Conservation (phyloP, 2,329 filamentous ascomycete genomes). For the Dactylellina cionopaga region DNA sequence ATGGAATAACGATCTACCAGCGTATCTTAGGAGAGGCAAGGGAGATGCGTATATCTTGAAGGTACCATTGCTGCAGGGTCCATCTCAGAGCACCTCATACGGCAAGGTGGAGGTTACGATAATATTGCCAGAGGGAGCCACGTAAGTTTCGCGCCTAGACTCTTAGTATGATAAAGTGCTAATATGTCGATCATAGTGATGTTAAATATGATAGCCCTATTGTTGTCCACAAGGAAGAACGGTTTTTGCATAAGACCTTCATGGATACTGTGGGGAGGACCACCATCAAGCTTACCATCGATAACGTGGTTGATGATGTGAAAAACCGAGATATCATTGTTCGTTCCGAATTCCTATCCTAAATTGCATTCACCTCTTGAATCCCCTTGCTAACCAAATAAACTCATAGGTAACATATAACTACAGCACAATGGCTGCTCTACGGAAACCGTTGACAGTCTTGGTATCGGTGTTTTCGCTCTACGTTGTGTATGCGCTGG, state of each 20-base stretch:
- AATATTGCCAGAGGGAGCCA: conserved; percentile 89
- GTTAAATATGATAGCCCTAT: conserved; percentile 80
- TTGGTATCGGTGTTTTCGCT: conserved; percentile 77
- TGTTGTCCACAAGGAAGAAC: conserved; percentile 72
- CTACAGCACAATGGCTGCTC: conserved; percentile 75
- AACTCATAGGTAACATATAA: conserved; percentile 76
- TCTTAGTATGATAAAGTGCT: neutral
- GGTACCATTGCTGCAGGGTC: conserved; percentile 92
- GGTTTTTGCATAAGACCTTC: conserved; percentile 81
- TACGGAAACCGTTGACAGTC: conserved; percentile 87
- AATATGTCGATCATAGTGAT: conserved; percentile 68
- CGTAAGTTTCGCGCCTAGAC: conserved; percentile 68
- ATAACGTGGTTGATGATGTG: conserved; percentile 90
- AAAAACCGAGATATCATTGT: conserved; percentile 82
- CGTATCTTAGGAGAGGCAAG: conserved; percentile 74
- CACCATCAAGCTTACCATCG: conserved; percentile 78
- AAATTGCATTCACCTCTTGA: neutral
- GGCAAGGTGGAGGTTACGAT: conserved; percentile 81
- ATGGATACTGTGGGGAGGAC: conserved; percentile 93
- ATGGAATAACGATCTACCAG: conserved; percentile 87
- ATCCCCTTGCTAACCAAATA: neutral
- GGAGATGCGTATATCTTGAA: conserved; percentile 83
- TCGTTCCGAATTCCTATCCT: no score
- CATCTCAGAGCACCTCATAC: conserved; percentile 83
- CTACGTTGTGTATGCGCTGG: conserved; percentile 77